Conservation (phyloP, 257 asterid species). For the Penstemon barbatus region DNA sequence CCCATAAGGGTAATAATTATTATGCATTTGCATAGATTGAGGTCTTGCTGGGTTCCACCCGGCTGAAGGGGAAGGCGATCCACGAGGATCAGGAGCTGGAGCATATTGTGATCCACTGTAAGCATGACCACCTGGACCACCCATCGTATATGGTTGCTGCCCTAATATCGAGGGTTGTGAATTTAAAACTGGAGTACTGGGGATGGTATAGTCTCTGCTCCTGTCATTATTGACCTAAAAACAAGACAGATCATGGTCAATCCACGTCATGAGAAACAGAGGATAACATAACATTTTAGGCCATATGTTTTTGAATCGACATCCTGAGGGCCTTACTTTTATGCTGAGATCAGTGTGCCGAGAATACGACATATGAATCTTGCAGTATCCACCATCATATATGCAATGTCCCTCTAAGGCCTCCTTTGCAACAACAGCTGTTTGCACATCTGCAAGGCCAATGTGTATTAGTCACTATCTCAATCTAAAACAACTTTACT, state of each 20-base stretch:
- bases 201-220: conserved; percentile 84
- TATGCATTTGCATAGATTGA: conserved; percentile 70
- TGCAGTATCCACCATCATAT: conserved; percentile 98
- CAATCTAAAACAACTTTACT: background rate
- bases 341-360: conserved; percentile 98
- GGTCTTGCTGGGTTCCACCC: conserved; percentile 67
- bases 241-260: conserved; percentile 16
- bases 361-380: conserved; percentile 93
- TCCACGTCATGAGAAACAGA: background rate
- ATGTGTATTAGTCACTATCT: conserved; percentile 1
- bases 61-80: conserved; percentile 50
- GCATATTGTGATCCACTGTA: conserved; percentile 61
- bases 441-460: conserved; percentile 80
- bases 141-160: conserved; percentile 65
- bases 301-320: conserved; percentile 8
- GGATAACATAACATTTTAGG: background rate
- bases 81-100: conserved; percentile 46
- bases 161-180: conserved; percentile 72
- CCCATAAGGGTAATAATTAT: conserved; percentile 66
- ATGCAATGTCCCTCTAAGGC: conserved; percentile 97
- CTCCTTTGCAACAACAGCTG: conserved; percentile 93
- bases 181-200: conserved; percentile 58
- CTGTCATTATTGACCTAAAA: conserved; percentile 87
- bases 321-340: conserved; percentile 47
- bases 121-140: conserved; percentile 54